Evolutionary conservation across 192 early-diverging fungal species (phyloP), one percentile per base, ranked within the genome.

Genomic region (Bifiguratus adelaidae): DNA sequence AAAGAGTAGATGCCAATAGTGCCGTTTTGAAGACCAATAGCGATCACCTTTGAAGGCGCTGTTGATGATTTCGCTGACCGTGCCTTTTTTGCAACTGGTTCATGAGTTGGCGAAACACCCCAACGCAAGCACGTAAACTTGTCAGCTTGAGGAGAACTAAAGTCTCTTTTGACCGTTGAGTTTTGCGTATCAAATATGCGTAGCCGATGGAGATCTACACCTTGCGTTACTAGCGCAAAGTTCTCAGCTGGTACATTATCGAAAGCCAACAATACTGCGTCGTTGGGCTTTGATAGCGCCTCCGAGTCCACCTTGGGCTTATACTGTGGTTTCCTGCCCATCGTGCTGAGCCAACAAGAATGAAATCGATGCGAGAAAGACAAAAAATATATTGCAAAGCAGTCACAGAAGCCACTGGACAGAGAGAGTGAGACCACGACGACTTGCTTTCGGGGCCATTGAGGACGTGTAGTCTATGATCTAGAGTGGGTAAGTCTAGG

Each of bases 341-440:
- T 49, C 8, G 47, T 23, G 30, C 8, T 21, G 18, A 25, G 47
- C 11, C 32, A 49, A 49, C 35, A 27, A n/a, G 25, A n/a, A 20
- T 21, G 24, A 27, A 32, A 2, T 30, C 3, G 26, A 46, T 2
- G 76, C 74, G 41, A 89, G 56, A 2, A 85, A 88, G 20, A 83
- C 76, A 13, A 71, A 55, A 69, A 92, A 90, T 34, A 13, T 15
- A 34, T n/a, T n/a, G n/a, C n/a, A n/a, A n/a, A n/a, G n/a, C n/a
- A n/a, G n/a, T n/a, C n/a, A n/a, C n/a, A n/a, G n/a, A n/a, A n/a
- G n/a, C n/a, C n/a, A n/a, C n/a, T n/a, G n/a, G n/a, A n/a, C n/a
- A n/a, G n/a, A n/a, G n/a, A n/a, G n/a, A n/a, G n/a, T n/a, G n/a
- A n/a, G n/a, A n/a, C n/a, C n/a, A n/a, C n/a, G n/a, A n/a, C n/a